Conservation (phyloP, 208 protist genomes). For the Leishmania tarentolae region DNA sequence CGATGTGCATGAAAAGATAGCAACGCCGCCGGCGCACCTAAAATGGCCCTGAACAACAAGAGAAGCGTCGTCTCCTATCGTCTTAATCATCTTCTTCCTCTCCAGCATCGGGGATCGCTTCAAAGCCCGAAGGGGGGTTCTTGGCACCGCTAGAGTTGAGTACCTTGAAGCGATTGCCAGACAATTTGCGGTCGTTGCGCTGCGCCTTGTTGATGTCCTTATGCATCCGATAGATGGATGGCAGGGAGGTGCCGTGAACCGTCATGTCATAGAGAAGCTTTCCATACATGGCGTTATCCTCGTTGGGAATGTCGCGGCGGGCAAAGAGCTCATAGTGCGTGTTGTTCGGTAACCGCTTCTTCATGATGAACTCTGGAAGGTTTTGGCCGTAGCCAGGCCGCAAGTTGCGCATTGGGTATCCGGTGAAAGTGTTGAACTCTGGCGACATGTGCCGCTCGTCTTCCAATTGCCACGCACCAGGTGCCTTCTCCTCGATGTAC, state of each 20-base stretch:
- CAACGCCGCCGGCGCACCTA: background rate
- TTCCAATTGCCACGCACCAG: conserved; percentile 89
- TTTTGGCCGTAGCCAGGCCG: conserved; percentile 88
- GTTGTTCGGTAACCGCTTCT: conserved; percentile 90
- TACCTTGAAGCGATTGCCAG: conserved; percentile 87
- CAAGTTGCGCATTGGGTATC: conserved; percentile 86
- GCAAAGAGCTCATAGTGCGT: conserved; percentile 91
- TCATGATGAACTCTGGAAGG: conserved; percentile 86
- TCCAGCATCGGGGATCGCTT: conserved; percentile 76
- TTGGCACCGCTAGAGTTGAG: conserved; percentile 75
- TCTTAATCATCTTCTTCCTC: conserved; percentile 78
- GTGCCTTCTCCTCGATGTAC: conserved; percentile 90
- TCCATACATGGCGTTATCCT: conserved; percentile 92
- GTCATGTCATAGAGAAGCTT: conserved; percentile 89
- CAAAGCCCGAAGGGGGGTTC: conserved; percentile 81
- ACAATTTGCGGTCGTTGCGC: conserved; percentile 90
- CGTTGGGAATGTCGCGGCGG: conserved; percentile 84
- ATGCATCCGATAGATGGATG: conserved; percentile 89
- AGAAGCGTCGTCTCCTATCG: background rate
- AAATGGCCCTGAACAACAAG: background rate
- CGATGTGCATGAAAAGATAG: background rate
- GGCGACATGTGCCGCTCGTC: conserved; percentile 91
- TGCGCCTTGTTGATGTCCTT: conserved; percentile 93
- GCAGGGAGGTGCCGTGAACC: conserved; percentile 85
- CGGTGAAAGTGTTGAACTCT: conserved; percentile 90